Percentiles rank a stretch among this genome's conserved stretches.
Conservation (phyloP, 192 early-diverging fungal genomes). For the Coemansia sp. region DNA sequence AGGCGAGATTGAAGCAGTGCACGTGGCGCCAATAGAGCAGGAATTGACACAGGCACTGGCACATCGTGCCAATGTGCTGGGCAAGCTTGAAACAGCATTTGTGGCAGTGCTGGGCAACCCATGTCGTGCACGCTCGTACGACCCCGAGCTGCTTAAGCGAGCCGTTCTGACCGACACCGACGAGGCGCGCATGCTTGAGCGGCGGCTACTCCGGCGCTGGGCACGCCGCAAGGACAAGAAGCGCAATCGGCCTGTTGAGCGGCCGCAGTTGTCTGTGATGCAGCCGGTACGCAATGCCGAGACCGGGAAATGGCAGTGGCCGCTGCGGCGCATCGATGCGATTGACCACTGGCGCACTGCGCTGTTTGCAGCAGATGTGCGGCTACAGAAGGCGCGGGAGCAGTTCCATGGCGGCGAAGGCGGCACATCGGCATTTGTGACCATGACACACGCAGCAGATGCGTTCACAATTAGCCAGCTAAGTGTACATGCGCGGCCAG, state of each 20-base stretch:
- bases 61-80: slow-evolving; percentile 41
- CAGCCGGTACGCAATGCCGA: background rate
- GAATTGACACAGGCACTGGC: slow-evolving; percentile 59
- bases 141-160: slow-evolving; percentile 55
- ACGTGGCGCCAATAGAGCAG: slow-evolving; percentile 58
- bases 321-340: slow-evolving; percentile 54
- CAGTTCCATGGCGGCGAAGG: slow-evolving; percentile 6
- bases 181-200: slow-evolving; percentile 37
- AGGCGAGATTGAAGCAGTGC: slow-evolving; percentile 65
- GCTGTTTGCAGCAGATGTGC: slow-evolving; percentile 58
- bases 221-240: slow-evolving; percentile 11
- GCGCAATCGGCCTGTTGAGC: slow-evolving; percentile 1
- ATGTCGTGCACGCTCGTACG: slow-evolving; percentile 61
- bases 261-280: slow-evolving; percentile 8
- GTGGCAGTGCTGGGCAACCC: slow-evolving; percentile 68
- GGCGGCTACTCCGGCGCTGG: slow-evolving; percentile 35
- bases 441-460: slow-evolving; percentile 64
- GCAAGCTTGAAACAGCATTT: slow-evolving; percentile 59
- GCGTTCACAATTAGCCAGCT: slow-evolving; percentile 68
- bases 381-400: slow-evolving; percentile 40
- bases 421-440: slow-evolving; percentile 70
- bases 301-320: slow-evolving; percentile 17
- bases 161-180: slow-evolving; percentile 29
- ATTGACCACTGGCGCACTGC: slow-evolving; percentile 62
- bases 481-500: slow-evolving; percentile 62